phyloP scores from a whole-genome alignment of 176 grass and related monocot species.

The Musa beccarii region DNA sequence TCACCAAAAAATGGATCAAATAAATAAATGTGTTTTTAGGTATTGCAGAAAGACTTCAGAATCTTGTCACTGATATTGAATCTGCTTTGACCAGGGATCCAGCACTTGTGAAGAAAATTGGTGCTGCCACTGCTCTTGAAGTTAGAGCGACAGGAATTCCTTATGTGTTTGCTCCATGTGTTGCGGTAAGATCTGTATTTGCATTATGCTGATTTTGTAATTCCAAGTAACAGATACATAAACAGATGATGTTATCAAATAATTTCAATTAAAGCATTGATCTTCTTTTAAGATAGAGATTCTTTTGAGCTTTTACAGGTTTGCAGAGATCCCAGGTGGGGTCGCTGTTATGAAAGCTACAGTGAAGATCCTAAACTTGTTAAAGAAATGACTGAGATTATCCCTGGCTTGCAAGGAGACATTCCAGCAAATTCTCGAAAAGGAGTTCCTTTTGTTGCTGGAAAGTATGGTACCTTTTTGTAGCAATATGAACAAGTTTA shows the following conservation, averaged over 20 bases:
- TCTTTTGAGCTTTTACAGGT: not conserved
- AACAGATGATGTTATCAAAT: too few relatives aligned
- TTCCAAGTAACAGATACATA: too few relatives aligned
- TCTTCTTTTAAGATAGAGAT: too few relatives aligned
- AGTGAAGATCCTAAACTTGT: conserved; percentile 1
- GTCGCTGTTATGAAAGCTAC: conserved; percentile 2
- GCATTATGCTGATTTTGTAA: not conserved
- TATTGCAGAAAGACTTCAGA: too few relatives aligned
- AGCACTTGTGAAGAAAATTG: conserved; percentile 9
- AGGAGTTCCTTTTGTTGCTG: conserved; percentile 9
- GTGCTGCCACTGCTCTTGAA: conserved; percentile 12
- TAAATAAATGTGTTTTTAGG: too few relatives aligned
- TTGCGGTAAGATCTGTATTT: not conserved
- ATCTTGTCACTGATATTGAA: not conserved
- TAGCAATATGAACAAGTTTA: too few relatives aligned
- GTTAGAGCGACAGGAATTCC: conserved; percentile 9
- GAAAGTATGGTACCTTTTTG: not conserved
- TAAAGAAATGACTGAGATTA: not conserved
- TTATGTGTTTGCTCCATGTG: conserved; percentile 7
- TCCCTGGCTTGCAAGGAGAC: not conserved
- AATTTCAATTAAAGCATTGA: too few relatives aligned
- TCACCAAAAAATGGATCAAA: not conserved
- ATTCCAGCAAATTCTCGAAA: not conserved
- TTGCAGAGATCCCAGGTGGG: conserved; percentile 9
- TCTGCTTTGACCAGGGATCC: not conserved